Evolutionary conservation across 805 yeast species (phyloP).

Genomic region (Ogataea pini): DNA sequence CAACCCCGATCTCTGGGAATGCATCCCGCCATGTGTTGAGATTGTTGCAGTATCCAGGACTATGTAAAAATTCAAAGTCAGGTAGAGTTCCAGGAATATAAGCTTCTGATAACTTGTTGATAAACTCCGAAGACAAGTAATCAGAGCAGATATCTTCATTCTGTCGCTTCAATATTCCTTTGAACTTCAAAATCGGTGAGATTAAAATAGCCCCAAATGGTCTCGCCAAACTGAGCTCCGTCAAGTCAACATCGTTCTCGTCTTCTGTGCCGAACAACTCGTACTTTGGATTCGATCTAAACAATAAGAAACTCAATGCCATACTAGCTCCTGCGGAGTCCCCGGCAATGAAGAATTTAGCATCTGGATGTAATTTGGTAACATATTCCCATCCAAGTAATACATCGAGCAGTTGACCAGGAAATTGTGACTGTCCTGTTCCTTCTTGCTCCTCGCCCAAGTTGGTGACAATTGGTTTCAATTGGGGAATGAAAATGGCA

Average conservation of each 20-base stretch:
- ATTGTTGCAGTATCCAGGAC: conserved; percentile 36
- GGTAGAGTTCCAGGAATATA: conserved; percentile 18
- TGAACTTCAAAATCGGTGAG: conserved; percentile 31
- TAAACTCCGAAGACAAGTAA: conserved; percentile 20
- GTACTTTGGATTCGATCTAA: conserved; percentile 36
- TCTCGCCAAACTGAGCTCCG: conserved; percentile 6
- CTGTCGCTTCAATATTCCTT: conserved; percentile 13
- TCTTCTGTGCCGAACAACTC: conserved; percentile 12
- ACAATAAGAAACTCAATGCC: conserved; percentile 39
- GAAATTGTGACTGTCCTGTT: conserved; percentile 20
- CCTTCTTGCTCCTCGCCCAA: background rate
- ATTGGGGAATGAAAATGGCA: conserved; percentile 41
- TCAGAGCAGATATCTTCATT: conserved; percentile 19
- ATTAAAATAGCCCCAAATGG: conserved; percentile 31
- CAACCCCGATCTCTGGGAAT: conserved; percentile 43
- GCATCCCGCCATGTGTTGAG: conserved; percentile 41
- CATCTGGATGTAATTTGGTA: conserved; percentile 21
- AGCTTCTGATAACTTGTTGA: conserved; percentile 17
- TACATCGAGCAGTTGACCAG: conserved; percentile 31
- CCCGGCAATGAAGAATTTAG: conserved; percentile 41
- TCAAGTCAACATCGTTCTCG: conserved; percentile 7
- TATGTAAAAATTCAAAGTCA: conserved; percentile 29
- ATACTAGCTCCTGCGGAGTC: conserved; percentile 54
- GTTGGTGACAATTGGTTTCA: conserved; percentile 18
- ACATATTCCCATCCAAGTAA: conserved; percentile 37